Evolutionary conservation across 1,284 basidiomycete species (phyloP), one percentile per base, ranked within the genome.

Genomic region (Coriolopsis trogii): DNA sequence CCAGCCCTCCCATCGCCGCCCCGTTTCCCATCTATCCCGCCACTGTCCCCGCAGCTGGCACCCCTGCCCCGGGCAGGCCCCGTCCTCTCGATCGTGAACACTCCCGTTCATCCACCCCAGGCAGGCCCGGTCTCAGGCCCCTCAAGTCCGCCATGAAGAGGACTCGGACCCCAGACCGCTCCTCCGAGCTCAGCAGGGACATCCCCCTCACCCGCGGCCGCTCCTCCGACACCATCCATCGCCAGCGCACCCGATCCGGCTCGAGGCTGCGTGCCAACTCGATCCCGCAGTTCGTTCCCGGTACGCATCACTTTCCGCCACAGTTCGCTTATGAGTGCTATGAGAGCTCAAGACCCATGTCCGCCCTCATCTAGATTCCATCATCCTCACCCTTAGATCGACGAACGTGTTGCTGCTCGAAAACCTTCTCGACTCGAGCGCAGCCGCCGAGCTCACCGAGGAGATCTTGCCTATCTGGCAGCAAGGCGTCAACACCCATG

Each of bases 71-170:
- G 25, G 60, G 53, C 28, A 44, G 55, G 33, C 56, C 54, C 28
- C 56, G 52, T 43, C 53, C 64, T 21, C 51, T 61, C 13, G 50
- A 55, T 41, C 51, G 63, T 43, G 53, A 61, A 46, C 31, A 58
- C 18, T 62, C 63, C 6, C 56, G 63, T 15, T 46, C 62, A 3
- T 50, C 59, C 16, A 52, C 61, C 0, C 55, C 56, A 3, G 55
- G 60, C 5, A 53, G 60, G 10, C 53, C 58, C 1, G 56, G 43
- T 0, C 48, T 51, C 15, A 53, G 49, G 51, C 73, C 73, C 3
- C 70, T 82, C 40, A 86, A 77, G 68, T 80, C 85, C 25, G 84
- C 82, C 0, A 66, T 89, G 65, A 88, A 83, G 67, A 83, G 77
- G 58, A 52, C 46, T 31, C 54, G 56, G 53, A 66, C 61, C 13